Conservation (phyloP, 768 basidiomycete species). For the Melanogaster broomeanus region DNA sequence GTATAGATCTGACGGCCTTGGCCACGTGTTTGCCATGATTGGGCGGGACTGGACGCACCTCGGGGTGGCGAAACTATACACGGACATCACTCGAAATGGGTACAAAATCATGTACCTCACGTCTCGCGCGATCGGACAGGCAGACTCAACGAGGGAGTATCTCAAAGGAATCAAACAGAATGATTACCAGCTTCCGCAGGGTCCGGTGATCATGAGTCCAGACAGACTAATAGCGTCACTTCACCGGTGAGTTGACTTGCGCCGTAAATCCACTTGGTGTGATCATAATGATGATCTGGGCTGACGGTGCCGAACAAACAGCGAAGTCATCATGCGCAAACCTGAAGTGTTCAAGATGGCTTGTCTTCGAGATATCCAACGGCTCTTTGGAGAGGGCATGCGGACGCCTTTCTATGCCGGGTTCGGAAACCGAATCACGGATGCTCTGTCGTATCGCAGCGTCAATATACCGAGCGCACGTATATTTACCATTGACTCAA, state of each 20-base stretch:
- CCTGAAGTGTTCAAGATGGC: constrained; percentile 99
- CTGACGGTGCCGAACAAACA: constrained; percentile 30
- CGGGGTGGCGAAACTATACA: constrained; percentile 96
- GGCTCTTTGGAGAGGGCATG: constrained; percentile 75
- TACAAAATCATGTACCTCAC: constrained; percentile 99
- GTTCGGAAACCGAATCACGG: constrained; percentile 97
- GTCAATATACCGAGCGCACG: constrained; percentile 92
- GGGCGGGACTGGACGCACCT: constrained; percentile 98
- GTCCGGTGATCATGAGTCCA: constrained; percentile 98
- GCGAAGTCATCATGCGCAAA: constrained; percentile 98
- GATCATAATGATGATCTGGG: background rate
- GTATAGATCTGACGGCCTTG: constrained; percentile 87
- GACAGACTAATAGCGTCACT: constrained; percentile 92
- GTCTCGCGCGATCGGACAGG: constrained; percentile 95
- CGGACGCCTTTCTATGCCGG: constrained; percentile 92
- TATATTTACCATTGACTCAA: constrained; percentile 96
- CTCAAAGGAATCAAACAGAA: constrained; percentile 94
- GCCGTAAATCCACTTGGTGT: background rate
- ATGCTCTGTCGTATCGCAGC: constrained; percentile 95
- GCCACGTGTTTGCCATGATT: constrained; percentile 96
- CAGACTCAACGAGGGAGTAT: constrained; percentile 94
- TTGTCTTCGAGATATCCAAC: constrained; percentile 90
- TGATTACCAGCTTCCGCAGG: constrained; percentile 94
- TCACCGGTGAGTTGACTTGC: constrained; percentile 68
- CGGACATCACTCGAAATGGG: constrained; percentile 92